Percentiles rank a stretch among this genome's conserved stretches.
Evolutionary conservation across 495 filamentous ascomycete species (phyloP).

Genomic region (Penicillium angulare): DNA sequence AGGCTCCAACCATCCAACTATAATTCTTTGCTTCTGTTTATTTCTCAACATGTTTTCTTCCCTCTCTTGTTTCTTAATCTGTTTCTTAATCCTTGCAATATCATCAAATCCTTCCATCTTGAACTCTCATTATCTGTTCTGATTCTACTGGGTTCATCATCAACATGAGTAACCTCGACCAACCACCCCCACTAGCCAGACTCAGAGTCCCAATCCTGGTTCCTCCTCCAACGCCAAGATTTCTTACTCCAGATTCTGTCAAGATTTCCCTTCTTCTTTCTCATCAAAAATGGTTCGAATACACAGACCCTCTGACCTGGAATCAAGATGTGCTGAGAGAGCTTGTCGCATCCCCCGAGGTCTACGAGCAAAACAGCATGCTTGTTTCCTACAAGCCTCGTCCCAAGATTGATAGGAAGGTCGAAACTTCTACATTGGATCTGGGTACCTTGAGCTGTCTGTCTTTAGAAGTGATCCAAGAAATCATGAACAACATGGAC

Average conservation of each 20-base stretch:
- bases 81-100: too few relatives aligned
- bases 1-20: too few relatives aligned
- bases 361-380: neutral
- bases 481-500: slow-evolving; percentile 1
- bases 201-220: too few relatives aligned
- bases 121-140: too few relatives aligned
- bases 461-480: neutral
- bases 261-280: neutral
- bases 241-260: neutral
- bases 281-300: neutral
- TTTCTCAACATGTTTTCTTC: too few relatives aligned
- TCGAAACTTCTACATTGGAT: neutral
- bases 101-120: too few relatives aligned
- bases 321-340: neutral
- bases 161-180: too few relatives aligned
- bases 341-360: neutral
- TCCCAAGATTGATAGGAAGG: neutral
- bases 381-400: neutral
- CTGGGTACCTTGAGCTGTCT: neutral
- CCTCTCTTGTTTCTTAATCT: too few relatives aligned
- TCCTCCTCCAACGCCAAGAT: neutral
- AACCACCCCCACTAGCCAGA: too few relatives aligned
- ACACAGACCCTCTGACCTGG: neutral
- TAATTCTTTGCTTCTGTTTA: too few relatives aligned
- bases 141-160: too few relatives aligned